Base-by-base conservation (phyloP, 2,329 filamentous ascomycete species). In the Monilinia polystroma region DNA sequence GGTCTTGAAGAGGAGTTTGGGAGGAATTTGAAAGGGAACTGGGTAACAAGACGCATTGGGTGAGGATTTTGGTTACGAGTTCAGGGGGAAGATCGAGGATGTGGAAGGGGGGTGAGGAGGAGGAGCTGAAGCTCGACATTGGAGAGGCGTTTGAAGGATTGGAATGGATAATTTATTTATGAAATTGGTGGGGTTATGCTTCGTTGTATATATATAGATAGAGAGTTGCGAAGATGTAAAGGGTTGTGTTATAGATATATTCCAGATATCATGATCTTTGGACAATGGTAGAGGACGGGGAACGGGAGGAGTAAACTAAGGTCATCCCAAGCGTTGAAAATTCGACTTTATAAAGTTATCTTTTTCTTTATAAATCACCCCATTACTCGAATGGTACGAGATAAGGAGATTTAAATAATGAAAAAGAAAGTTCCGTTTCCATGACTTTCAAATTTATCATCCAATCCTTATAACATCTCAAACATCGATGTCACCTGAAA, bases 11-110 rank as follows among this genome's bases (percentile, higher is more conserved):
- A 16, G 12, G 5, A 16, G 41, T 43, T 43, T 18, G 41, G 41
- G 4, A 16, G 12, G 11, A 16, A 3, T 16, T 43, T 43, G 41
- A 14, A 14, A 20, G 20, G 23, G 60, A 68, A 51, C 4, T 20
- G 58, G 66, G 67, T 23, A 62, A 66, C 41, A 59, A 55, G 67
- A 62, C 54, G 43, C 69, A 51, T 4, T 68, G 32, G 41, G 68
- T 67, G 57, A 75, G 75, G n/a, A 76, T 74, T 53, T 72, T 72
- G 29, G 55, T 52, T 11, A 73, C 70, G 23, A 76, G 70, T 62
- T 76, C 73, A 4, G 72, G 69, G 11, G 75, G 73, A 8, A 76
- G 71, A 16, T 72, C 70, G 45, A 76, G 71, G 38, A 76, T 43
- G 23, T 12, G 26, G 47, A 43, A 26, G 52, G 35, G 32, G 8